Evolutionary conservation across 2,329 filamentous ascomycete species (phyloP).

Genomic region (Xylaria sp.): DNA sequence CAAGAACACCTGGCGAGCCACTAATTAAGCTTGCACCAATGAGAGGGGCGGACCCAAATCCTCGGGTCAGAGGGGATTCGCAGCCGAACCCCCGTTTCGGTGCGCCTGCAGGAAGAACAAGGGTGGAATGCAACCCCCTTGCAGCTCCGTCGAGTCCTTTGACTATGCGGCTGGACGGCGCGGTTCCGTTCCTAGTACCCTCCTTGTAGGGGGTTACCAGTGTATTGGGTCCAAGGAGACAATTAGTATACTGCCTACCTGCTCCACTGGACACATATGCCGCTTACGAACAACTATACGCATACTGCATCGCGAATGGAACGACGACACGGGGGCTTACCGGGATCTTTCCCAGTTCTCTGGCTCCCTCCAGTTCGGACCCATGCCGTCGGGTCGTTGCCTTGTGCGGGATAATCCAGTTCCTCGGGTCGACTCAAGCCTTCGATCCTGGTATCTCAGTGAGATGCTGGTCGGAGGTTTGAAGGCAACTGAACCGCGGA

Average conservation of each 20-base stretch:
- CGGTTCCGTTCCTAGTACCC: slow-evolving; percentile 7
- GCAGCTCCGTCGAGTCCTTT: background rate
- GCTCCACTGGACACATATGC: background rate
- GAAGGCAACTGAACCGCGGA: slow-evolving; percentile 32
- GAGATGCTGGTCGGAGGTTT: background rate
- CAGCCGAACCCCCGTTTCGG: slow-evolving; percentile 1
- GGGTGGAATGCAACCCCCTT: background rate
- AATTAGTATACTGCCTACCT: no score
- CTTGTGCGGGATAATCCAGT: slow-evolving; percentile 14
- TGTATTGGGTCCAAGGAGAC: slow-evolving; percentile 16
- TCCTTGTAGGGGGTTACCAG: slow-evolving; percentile 15
- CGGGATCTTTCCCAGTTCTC: slow-evolving; percentile 4
- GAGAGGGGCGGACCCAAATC: slow-evolving; percentile 17
- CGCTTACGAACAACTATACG: slow-evolving; percentile 15
- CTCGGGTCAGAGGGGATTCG: slow-evolving; percentile 10
- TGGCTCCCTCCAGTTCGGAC: background rate
- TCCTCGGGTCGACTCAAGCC: slow-evolving; percentile 10
- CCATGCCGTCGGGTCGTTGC: slow-evolving; percentile 15
- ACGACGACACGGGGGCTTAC: background rate
- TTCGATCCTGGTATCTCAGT: background rate
- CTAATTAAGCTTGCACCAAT: background rate
- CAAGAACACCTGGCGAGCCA: background rate
- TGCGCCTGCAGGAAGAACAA: slow-evolving; percentile 10
- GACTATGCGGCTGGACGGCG: background rate
- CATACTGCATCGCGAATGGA: slow-evolving; percentile 15